phyloP scores from a whole-genome alignment of 2,329 filamentous ascomycete genomes.

The Blumeriella jaapii region DNA sequence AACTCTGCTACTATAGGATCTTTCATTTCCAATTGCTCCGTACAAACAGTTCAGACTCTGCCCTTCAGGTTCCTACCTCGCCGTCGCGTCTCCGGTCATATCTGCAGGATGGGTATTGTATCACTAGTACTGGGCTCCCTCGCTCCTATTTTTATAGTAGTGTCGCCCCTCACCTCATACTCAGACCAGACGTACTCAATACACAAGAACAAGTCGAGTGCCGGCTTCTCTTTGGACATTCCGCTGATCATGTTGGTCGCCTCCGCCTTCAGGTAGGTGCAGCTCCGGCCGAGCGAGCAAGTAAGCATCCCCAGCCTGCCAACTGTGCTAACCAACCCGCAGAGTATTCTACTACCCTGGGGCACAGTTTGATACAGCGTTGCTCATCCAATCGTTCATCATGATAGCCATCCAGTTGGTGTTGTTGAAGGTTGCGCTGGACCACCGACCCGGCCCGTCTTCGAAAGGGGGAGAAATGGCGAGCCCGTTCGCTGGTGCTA shows the following conservation, averaged over 20 bases:
- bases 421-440: constrained; percentile 56
- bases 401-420: constrained; percentile 53
- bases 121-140: constrained; percentile 39
- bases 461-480: constrained; percentile 49
- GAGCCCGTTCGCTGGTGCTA: constrained; percentile 45
- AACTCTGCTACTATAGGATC: too few species aligned
- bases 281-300: constrained; percentile 8
- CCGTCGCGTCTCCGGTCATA: background rate
- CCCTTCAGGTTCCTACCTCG: background rate
- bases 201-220: constrained; percentile 50
- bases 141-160: constrained; percentile 51
- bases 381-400: constrained; percentile 53
- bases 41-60: background rate
- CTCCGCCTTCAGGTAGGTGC: constrained; percentile 46
- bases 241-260: constrained; percentile 62
- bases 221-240: constrained; percentile 59
- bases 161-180: constrained; percentile 54
- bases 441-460: constrained; percentile 49
- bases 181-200: constrained; percentile 55
- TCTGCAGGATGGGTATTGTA: constrained; percentile 23
- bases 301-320: too few species aligned
- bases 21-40: background rate
- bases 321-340: constrained; percentile 12
- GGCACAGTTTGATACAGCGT: constrained; percentile 49
- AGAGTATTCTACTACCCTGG: constrained; percentile 63